phyloP scores from a whole-genome alignment of 768 basidiomycete species.

The Mycena haematopus region DNA sequence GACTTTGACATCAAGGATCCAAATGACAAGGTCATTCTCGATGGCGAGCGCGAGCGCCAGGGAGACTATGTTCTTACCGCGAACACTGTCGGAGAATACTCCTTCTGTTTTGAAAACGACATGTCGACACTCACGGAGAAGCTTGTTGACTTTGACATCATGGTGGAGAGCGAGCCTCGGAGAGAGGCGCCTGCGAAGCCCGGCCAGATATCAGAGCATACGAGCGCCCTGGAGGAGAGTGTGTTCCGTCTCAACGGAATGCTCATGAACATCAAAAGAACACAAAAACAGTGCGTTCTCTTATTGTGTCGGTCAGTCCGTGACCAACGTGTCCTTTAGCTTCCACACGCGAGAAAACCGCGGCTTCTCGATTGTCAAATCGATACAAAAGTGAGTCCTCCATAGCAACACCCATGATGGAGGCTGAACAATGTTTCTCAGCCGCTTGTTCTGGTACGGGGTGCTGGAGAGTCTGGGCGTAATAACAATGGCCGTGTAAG shows the following conservation, averaged over 20 bases:
- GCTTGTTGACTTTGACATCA: constrained; percentile 94
- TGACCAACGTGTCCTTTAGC: constrained; percentile 47
- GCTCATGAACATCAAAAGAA: constrained; percentile 88
- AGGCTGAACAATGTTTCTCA: constrained; percentile 37
- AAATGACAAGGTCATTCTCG: constrained; percentile 83
- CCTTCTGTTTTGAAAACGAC: constrained; percentile 99
- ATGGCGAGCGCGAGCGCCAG: constrained; percentile 88
- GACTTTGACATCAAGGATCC: constrained; percentile 95
- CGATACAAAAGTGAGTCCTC: constrained; percentile 74
- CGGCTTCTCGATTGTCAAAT: constrained; percentile 91
- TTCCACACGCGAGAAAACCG: constrained; percentile 95
- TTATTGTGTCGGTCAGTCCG: not conserved
- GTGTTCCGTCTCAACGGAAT: constrained; percentile 89
- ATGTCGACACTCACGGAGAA: constrained; percentile 95
- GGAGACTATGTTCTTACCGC: constrained; percentile 98
- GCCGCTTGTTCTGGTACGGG: constrained; percentile 94
- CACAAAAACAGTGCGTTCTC: constrained; percentile 88
- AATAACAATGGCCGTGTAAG: constrained; percentile 88
- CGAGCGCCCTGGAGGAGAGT: constrained; percentile 92
- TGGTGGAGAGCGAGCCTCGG: constrained; percentile 97
- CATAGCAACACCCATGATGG: not conserved
- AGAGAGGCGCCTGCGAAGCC: constrained; percentile 88
- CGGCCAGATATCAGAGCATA: constrained; percentile 90
- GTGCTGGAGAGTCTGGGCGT: constrained; percentile 80
- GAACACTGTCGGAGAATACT: constrained; percentile 86